phyloP scores from a whole-genome alignment of 1,139 yeast species.

The Blastobotrys apis region DNA sequence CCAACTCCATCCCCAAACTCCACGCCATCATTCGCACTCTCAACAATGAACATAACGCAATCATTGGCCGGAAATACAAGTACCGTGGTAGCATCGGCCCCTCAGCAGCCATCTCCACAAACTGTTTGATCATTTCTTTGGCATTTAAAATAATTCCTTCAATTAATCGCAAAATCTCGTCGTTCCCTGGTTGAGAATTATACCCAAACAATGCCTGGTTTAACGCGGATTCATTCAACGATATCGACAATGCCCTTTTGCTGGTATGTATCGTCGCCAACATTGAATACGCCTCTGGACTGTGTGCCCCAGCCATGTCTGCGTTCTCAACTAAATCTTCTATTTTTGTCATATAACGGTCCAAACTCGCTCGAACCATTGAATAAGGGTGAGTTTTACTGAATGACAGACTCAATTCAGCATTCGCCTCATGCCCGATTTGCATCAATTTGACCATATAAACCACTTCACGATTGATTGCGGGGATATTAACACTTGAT shows the following conservation, averaged over 20 bases:
- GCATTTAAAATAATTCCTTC: not conserved
- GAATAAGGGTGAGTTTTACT: not conserved
- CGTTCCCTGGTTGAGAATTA: not conserved
- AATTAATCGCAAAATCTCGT: not conserved
- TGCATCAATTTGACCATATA: not conserved
- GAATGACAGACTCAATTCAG: not conserved
- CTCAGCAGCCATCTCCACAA: conserved; percentile 2
- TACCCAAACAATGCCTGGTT: conserved; percentile 5
- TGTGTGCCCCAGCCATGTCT: not conserved
- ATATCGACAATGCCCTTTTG: not conserved
- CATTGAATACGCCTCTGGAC: not conserved
- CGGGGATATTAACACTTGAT: not conserved
- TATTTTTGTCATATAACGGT: not conserved
- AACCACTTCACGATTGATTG: not conserved
- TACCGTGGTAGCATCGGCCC: conserved; percentile 44
- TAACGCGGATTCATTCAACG: conserved; percentile 4
- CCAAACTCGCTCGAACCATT: not conserved
- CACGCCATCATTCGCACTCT: conserved; percentile 22
- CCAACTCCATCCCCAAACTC: conserved; percentile 18
- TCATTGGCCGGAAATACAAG: conserved; percentile 53
- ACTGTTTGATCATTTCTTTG: not conserved
- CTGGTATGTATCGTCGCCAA: not conserved
- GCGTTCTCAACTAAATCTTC: not conserved
- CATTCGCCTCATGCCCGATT: not conserved
- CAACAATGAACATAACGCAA: conserved; percentile 42